Percentiles rank a stretch among this genome's conserved stretches.
Evolutionary conservation across 345 rosid species (phyloP).

Genomic region (Salix arbutifolia): DNA sequence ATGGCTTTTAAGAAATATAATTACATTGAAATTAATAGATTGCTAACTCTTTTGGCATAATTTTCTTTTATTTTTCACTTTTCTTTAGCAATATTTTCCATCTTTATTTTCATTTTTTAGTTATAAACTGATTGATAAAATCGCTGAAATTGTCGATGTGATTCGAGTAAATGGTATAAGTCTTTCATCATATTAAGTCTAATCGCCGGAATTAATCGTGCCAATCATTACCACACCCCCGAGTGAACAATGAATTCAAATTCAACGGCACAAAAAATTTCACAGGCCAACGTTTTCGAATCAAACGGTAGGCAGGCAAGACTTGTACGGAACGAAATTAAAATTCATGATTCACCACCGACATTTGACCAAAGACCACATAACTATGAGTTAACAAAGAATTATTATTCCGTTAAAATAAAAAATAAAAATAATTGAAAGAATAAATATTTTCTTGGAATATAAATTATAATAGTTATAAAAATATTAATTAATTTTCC

Average conservation of each 20-base stretch:
- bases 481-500: no score
- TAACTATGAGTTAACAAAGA: not conserved
- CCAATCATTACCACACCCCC: not conserved
- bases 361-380: not conserved
- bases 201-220: not conserved
- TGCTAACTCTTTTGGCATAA: not conserved
- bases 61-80: no score
- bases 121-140: no score
- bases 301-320: not conserved
- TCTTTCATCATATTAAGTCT: not conserved
- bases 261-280: not conserved
- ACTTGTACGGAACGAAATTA: not conserved
- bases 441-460: no score
- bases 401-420: no score
- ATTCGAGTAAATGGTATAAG: not conserved
- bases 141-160: no score
- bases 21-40: not conserved
- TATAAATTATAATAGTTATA: no score
- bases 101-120: no score
- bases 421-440: no score
- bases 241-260: not conserved
- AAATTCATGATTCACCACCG: not conserved
- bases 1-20: not conserved
- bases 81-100: no score
- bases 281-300: no score